Evolutionary conservation across 2,329 filamentous ascomycete species (phyloP).

Genomic region (Colletotrichum destructivum): DNA sequence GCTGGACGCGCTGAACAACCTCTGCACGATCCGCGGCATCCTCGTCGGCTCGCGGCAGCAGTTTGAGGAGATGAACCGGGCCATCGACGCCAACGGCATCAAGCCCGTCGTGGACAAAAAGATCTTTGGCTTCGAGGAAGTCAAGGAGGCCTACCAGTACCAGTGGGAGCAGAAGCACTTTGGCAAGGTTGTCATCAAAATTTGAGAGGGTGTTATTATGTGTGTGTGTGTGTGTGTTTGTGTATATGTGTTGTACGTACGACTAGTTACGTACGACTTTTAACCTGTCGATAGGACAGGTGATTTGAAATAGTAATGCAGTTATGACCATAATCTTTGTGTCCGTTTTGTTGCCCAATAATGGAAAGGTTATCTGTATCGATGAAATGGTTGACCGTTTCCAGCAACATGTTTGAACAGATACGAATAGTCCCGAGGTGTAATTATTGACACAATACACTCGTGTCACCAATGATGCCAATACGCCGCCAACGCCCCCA

Average conservation of each 20-base stretch:
- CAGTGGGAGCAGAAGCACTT: constrained; percentile 38
- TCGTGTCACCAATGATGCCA: no score
- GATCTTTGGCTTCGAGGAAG: constrained; percentile 39
- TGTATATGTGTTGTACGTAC: no score
- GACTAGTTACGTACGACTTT: no score
- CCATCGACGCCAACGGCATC: constrained; percentile 39
- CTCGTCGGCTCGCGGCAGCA: constrained; percentile 40
- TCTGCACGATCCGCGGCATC: constrained; percentile 37
- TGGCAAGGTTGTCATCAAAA: constrained; percentile 39
- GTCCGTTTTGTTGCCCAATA: no score
- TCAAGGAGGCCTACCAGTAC: constrained; percentile 40
- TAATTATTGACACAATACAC: no score
- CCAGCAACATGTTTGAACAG: no score
- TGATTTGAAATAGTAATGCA: constrained; percentile 18
- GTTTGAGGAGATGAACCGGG: constrained; percentile 40
- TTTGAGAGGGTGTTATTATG: not conserved
- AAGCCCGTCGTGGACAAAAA: constrained; percentile 33
- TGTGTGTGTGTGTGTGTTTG: no score
- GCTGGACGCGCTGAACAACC: constrained; percentile 38
- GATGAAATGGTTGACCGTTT: no score
- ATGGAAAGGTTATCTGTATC: no score
- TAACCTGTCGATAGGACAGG: no score
- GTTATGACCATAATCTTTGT: not conserved
- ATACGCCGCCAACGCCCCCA: no score
- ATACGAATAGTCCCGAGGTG: no score